Percentiles rank a stretch among this genome's conserved stretches.
Conservation (phyloP, 495 filamentous ascomycete genomes). For the Penicillium crystallinum region DNA sequence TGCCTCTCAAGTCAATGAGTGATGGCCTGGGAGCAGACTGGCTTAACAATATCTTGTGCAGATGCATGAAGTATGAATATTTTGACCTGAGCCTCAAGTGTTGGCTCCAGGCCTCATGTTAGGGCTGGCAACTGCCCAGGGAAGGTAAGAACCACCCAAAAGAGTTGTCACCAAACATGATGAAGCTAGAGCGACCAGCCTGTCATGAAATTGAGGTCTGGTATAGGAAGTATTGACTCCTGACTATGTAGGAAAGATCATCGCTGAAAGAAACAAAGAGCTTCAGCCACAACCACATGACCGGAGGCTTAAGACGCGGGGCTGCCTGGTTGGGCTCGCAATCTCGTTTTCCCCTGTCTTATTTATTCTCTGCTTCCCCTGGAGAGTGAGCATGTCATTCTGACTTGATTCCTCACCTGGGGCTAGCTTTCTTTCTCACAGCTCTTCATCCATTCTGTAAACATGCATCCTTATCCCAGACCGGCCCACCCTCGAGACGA, state of each 20-base stretch:
- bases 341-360: not conserved
- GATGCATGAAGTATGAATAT: not conserved
- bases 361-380: not conserved
- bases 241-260: no score
- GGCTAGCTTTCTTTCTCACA: no score
- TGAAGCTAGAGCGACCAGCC: no score
- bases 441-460: not conserved
- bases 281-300: not conserved
- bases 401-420: no score
- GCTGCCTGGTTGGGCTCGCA: not conserved
- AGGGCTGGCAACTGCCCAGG: not conserved
- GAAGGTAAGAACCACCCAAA: not conserved
- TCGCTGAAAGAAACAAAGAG: not conserved
- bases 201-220: no score
- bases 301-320: not conserved
- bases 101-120: not conserved
- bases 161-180: no score
- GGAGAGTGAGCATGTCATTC: no score
- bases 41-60: conserved; percentile 9
- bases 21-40: not conserved
- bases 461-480: not conserved
- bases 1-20: conserved; percentile 4
- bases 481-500: not conserved
- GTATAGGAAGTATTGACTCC: no score
- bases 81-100: not conserved